Evolutionary conservation across 2,329 filamentous ascomycete genomes (phyloP).

Genomic region (Samsoniella hepiali): DNA sequence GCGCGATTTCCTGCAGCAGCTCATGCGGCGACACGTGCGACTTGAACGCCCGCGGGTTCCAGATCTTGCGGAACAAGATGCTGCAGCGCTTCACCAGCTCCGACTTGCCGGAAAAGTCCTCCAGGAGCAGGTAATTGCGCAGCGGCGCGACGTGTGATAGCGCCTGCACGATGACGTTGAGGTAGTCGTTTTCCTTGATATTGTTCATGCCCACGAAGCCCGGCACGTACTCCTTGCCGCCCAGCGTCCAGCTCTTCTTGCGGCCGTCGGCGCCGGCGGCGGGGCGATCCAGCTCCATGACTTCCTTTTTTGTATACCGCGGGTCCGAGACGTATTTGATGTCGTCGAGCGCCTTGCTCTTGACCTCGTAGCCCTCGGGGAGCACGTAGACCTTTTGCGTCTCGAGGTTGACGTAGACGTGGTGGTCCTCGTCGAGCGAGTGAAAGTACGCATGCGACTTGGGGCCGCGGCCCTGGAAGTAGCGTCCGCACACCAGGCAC

Average conservation of each 20-base stretch:
- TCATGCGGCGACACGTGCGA: slow-evolving; percentile 96
- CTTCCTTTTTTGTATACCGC: slow-evolving; percentile 74
- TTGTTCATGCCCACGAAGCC: slow-evolving; percentile 99
- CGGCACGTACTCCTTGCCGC: slow-evolving; percentile 81
- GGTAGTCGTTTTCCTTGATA: slow-evolving; percentile 98
- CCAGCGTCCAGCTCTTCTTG: slow-evolving; percentile 66
- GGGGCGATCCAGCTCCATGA: slow-evolving; percentile 71
- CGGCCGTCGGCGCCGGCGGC: slow-evolving; percentile 24
- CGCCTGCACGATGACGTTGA: slow-evolving; percentile 91
- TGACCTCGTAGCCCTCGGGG: slow-evolving; percentile 95
- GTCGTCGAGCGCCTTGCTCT: slow-evolving; percentile 90
- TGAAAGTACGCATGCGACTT: slow-evolving; percentile 98
- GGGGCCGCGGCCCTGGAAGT: slow-evolving; percentile 89
- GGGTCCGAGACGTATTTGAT: slow-evolving; percentile 98
- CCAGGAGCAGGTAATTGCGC: slow-evolving; percentile 87
- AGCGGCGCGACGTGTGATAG: slow-evolving; percentile 86
- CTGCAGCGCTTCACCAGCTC: slow-evolving; percentile 87
- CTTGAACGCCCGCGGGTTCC: slow-evolving; percentile 96
- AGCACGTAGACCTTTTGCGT: slow-evolving; percentile 88
- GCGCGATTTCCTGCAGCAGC: slow-evolving; percentile 87
- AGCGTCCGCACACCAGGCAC: slow-evolving; percentile 95
- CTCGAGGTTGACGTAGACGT: slow-evolving; percentile 98
- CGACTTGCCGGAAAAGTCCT: slow-evolving; percentile 67
- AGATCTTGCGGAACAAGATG: slow-evolving; percentile 91
- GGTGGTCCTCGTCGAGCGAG: slow-evolving; percentile 88